Base-by-base conservation (phyloP, 352 stramenopile species). In the Lagenidium sp. region DNA sequence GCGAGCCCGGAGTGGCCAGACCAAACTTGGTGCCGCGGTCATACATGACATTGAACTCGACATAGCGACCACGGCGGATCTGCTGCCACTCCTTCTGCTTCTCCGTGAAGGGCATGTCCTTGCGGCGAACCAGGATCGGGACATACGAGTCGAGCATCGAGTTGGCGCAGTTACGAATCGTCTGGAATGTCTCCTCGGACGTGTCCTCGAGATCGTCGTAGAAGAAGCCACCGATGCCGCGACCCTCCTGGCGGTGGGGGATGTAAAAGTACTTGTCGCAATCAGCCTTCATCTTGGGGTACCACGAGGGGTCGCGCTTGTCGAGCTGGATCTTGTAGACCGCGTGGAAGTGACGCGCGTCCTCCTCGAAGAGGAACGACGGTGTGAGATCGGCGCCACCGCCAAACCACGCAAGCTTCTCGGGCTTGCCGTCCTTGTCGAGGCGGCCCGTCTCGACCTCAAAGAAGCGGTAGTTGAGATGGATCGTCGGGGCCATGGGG, bases 11-110 rank as follows among this genome's bases (percentile, higher is more conserved):
- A 10, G 95, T 98, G 44, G 97, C 92, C 10, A 99, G 73, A 4
- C 96, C 96, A 57, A 99, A 99, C 39, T 98, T 95, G 25, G 96
- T 99, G 57, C 96, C 96, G 20, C 95, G 79, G 68, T 99, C 96
- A 64, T 99, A 98, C 55, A 99, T 97, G 49, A 99, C 81, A 76
- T 99, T 99, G 72, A 99, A 99, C 75, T 99, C 96, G 6, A 98
- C 94, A 71, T 99, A 99, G 52, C 92, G 83, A 35, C 95, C 95
- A 19, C 94, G 81, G 41, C 96, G 84, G 15, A 99, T 85, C 57
- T 97, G 89, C 75, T 99, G 95, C 95, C 96, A 99, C 41, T 97
- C 65, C 76, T 98, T 98, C 57, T 99, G 74, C 62, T 96, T 54
- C 53, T 97, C 44, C 21, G 90, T 98, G 68, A 97, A 99, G 32